Percentiles rank a stretch among this genome's conserved stretches.
Evolutionary conservation across 2,329 filamentous ascomycete genomes (phyloP).

Genomic region (Diplocarpon rosae): DNA sequence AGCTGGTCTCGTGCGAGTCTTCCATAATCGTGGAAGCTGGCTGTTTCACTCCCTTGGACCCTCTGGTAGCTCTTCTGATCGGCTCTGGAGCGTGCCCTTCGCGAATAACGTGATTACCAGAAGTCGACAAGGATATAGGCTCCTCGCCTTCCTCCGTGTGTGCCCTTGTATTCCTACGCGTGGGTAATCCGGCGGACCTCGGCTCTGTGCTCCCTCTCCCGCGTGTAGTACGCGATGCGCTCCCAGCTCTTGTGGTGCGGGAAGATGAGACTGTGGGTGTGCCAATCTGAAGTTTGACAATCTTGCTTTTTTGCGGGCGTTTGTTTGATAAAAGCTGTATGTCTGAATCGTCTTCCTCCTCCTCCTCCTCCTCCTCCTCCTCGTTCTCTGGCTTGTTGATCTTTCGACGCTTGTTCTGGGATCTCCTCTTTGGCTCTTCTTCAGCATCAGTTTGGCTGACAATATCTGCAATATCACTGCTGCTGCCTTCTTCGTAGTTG

Average conservation of each 20-base stretch:
- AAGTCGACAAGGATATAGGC: conserved; percentile 47
- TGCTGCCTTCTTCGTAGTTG: conserved; percentile 39
- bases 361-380: conserved; percentile 10
- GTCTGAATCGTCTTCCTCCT: conserved; percentile 24
- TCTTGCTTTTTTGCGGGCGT: conserved; percentile 10
- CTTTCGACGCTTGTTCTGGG: conserved; percentile 21
- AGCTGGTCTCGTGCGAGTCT: conserved; percentile 26
- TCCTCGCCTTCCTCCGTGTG: conserved; percentile 40
- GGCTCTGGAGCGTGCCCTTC: conserved; percentile 45
- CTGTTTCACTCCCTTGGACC: conserved; percentile 25
- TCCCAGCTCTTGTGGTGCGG: conserved; percentile 23
- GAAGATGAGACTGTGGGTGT: conserved; percentile 12
- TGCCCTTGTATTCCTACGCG: conserved; percentile 23
- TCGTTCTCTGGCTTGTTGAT: conserved; percentile 9
- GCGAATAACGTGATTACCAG: conserved; percentile 45
- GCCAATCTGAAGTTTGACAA: conserved; percentile 24
- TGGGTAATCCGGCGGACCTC: conserved; percentile 16
- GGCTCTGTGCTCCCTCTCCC: conserved; percentile 20
- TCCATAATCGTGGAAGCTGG: conserved; percentile 27
- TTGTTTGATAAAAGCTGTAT: conserved; percentile 7
- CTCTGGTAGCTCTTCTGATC: conserved; percentile 25
- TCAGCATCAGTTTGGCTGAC: conserved; percentile 22
- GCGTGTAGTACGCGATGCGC: conserved; percentile 18
- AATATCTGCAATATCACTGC: conserved; percentile 26
- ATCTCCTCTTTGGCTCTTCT: conserved; percentile 10